A percentile compares a stretch with the other conserved stretches of the same genome.
phyloP scores from a whole-genome alignment of 805 yeast genomes.

The Candida corydali region DNA sequence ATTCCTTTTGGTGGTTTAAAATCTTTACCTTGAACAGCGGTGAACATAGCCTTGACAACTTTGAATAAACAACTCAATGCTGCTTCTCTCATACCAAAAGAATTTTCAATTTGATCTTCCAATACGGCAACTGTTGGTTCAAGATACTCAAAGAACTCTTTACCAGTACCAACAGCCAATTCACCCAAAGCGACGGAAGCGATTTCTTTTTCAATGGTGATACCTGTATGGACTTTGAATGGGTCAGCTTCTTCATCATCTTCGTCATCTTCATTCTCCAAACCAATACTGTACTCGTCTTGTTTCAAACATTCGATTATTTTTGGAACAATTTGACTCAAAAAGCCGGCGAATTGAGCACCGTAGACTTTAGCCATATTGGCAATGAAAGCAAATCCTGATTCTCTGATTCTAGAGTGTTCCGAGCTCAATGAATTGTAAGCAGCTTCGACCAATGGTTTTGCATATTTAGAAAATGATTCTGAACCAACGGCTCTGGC shows the following conservation, averaged over 20 bases:
- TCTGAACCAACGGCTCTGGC: slow-evolving; percentile 96
- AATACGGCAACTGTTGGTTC: slow-evolving; percentile 63
- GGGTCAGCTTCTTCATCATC: slow-evolving; percentile 62
- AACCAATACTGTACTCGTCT: slow-evolving; percentile 72
- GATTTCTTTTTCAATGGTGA: slow-evolving; percentile 92
- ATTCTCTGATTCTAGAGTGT: slow-evolving; percentile 84
- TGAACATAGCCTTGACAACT: slow-evolving; percentile 66
- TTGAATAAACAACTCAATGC: slow-evolving; percentile 82
- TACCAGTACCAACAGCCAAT: slow-evolving; percentile 82
- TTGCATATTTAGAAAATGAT: slow-evolving; percentile 79
- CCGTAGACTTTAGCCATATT: slow-evolving; percentile 95
- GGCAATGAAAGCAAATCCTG: slow-evolving; percentile 90
- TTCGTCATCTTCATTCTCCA: slow-evolving; percentile 41
- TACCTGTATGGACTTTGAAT: slow-evolving; percentile 86
- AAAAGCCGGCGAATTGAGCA: slow-evolving; percentile 80
- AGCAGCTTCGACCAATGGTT: slow-evolving; percentile 85
- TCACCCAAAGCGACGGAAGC: slow-evolving; percentile 90
- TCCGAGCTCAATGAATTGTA: slow-evolving; percentile 72
- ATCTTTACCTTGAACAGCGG: slow-evolving; percentile 45
- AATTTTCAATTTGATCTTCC: slow-evolving; percentile 71
- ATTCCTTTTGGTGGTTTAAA: slow-evolving; percentile 59
- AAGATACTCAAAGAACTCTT: slow-evolving; percentile 71
- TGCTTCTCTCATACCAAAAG: slow-evolving; percentile 88
- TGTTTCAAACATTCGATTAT: slow-evolving; percentile 80
- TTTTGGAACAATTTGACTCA: slow-evolving; percentile 78